These are phyloP conservation scores for Purpureocillium takamizusanense DNA, from an alignment of 2,329 filamentous ascomycete genomes.

Conservation along the genomic window DNA sequence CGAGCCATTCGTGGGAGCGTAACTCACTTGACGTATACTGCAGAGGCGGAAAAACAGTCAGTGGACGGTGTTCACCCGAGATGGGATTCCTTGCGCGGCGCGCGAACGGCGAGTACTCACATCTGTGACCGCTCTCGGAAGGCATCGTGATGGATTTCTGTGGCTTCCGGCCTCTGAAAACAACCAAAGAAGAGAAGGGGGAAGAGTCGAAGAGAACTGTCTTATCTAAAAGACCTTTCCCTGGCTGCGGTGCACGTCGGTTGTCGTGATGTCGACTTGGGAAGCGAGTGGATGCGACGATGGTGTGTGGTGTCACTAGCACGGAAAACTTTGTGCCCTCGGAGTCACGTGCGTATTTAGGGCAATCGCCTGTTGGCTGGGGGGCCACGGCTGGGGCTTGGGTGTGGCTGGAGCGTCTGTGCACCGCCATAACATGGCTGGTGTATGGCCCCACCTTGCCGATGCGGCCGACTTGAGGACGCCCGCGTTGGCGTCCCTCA, in stretches of 20 bases:
- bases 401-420: constrained; percentile 1
- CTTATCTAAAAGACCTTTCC: constrained; percentile 37
- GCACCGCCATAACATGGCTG: constrained; percentile 6
- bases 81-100: background rate
- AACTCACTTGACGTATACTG: constrained; percentile 87
- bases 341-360: constrained; percentile 25
- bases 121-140: constrained; percentile 81
- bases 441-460: background rate
- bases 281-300: constrained; percentile 23
- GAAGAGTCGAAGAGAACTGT: constrained; percentile 28
- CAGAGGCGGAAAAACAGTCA: too few species aligned
- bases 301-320: constrained; percentile 24
- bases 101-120: constrained; percentile 47
- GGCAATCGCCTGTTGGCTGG: constrained; percentile 10
- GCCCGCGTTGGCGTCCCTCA: too few species aligned
- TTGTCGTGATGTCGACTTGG: constrained; percentile 28
- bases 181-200: constrained; percentile 32
- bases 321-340: constrained; percentile 25
- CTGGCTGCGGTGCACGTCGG: constrained; percentile 31
- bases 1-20: constrained; percentile 4
- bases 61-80: too few species aligned
- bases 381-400: background rate
- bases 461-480: background rate
- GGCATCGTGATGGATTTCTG: constrained; percentile 62
- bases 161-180: constrained; percentile 34